Base-by-base conservation (phyloP, 2,329 filamentous ascomycete species). In the Pseudogymnoascus verrucosus region DNA sequence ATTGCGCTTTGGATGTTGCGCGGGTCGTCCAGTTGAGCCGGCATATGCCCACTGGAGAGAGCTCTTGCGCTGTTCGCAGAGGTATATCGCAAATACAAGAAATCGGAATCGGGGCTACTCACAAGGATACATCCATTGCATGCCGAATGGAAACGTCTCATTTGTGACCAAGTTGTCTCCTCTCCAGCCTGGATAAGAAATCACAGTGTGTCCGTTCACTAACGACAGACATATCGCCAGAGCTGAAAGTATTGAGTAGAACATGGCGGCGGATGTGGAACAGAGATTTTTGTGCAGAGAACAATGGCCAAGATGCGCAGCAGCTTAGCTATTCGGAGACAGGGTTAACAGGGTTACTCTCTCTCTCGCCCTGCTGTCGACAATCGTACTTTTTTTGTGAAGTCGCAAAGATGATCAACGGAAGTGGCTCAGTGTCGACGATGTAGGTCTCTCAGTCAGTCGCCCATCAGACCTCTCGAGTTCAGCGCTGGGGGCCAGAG, bases 161-260 rank as follows among this genome's bases (percentile, higher is more conserved):
- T 74, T 74, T 62, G 73, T 75, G 12, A 74, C 68, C 64, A 76
- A 64, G 67, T 76, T 76, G 65, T 76, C 73, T 63, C 73, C 75
- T 69, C 75, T 74, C 75, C 75, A 76, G 65, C 71, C 72, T 5
- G 75, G 75, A 64, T 76, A 77, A 39, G 71, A 71, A 62, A 77
- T 72, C 21, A 75, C 69, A 0, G 73, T 76, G 66, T 77, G 75
- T 57, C 81, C 79, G 19, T 77, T 71, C 6, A 76, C 76, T 57
- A 78, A 57, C n/a, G 26, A 57, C 47, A 57, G 31, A 31, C n/a
- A 57, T 57, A 57, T 16, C 16, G 47, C 47, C 47, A 57, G 26
- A 11, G 28, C 59, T n/a, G 59, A 60, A 14, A 40, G 37, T 39
- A 60, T 39, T 26, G 34, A 23, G 59, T 57, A 60, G 31, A 40